These are phyloP conservation scores for Macrotyloma uniflorum DNA, from an alignment of 306 rosid genomes.

Conservation along the genomic window DNA sequence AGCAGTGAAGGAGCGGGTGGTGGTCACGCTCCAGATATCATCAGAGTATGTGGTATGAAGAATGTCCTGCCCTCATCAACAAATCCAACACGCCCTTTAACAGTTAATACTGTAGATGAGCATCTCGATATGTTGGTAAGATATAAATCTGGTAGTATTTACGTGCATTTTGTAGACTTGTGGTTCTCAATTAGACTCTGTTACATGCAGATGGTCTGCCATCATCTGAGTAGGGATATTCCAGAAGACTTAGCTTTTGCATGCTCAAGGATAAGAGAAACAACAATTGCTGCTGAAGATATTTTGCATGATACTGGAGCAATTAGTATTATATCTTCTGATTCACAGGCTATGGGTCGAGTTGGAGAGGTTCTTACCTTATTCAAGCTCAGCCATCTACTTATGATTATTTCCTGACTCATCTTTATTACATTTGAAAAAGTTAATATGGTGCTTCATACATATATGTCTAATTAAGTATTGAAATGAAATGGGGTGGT, in stretches of 20 bases:
- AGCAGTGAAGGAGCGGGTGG: conserved; percentile 92
- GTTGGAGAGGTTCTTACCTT: conserved; percentile 72
- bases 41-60: conserved; percentile 72
- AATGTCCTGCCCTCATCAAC: conserved; percentile 82
- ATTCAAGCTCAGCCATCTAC: conserved; percentile 5
- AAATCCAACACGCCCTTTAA: conserved; percentile 78
- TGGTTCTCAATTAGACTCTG: conserved; percentile 24
- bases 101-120: conserved; percentile 72
- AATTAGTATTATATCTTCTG: conserved; percentile 80
- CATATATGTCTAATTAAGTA: background rate
- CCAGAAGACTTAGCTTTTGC: conserved; percentile 78
- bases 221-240: conserved; percentile 69
- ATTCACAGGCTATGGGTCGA: conserved; percentile 91
- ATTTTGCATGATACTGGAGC: conserved; percentile 88
- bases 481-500: background rate
- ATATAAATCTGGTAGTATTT: background rate
- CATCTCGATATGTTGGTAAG: conserved; percentile 90
- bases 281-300: conserved; percentile 90
- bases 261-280: conserved; percentile 74
- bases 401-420: background rate
- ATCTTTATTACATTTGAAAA: background rate
- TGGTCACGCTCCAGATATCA: conserved; percentile 89
- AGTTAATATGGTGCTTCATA: background rate
- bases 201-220: conserved; percentile 75
- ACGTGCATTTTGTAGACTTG: background rate